These are phyloP conservation scores for Schizonepeta tenuifolia DNA, from an alignment of 257 asterid genomes.

Conservation along the genomic window DNA sequence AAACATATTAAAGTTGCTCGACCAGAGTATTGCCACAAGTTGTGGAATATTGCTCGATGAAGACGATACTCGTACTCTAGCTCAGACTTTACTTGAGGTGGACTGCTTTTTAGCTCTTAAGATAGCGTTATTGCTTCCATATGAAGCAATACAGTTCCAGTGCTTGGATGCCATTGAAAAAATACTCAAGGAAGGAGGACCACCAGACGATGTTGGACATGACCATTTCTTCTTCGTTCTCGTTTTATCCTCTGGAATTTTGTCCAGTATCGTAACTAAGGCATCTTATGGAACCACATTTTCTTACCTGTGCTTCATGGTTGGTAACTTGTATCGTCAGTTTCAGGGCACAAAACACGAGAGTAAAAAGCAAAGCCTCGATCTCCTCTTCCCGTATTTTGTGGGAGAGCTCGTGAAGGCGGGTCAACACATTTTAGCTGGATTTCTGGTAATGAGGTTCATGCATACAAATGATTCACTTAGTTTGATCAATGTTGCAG, in stretches of 20 bases:
- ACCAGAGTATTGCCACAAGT: conserved; percentile 45
- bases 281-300: conserved; percentile 63
- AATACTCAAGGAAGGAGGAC: conserved; percentile 66
- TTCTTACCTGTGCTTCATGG: conserved; percentile 77
- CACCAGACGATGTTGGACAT: conserved; percentile 45
- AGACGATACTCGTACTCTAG: conserved; percentile 52
- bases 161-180: conserved; percentile 83
- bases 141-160: conserved; percentile 52
- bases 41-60: conserved; percentile 57
- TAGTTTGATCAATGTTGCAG: conserved; percentile 71
- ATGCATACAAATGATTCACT: conserved; percentile 70
- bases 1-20: conserved; percentile 61
- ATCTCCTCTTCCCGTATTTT: conserved; percentile 66
- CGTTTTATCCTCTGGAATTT: conserved; percentile 68
- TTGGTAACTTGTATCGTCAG: conserved; percentile 68
- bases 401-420: conserved; percentile 82
- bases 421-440: conserved; percentile 80
- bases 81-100: conserved; percentile 48
- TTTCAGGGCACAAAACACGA: conserved; percentile 49
- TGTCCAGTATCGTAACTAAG: conserved; percentile 51
- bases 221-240: conserved; percentile 63
- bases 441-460: conserved; percentile 70
- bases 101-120: conserved; percentile 73
- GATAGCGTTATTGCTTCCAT: conserved; percentile 62
- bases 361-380: conserved; percentile 18